Percentiles rank a stretch among this genome's conserved stretches.
These are phyloP conservation scores for Serendipita sp. DNA, from an alignment of 768 basidiomycete genomes.

Conservation along the genomic window DNA sequence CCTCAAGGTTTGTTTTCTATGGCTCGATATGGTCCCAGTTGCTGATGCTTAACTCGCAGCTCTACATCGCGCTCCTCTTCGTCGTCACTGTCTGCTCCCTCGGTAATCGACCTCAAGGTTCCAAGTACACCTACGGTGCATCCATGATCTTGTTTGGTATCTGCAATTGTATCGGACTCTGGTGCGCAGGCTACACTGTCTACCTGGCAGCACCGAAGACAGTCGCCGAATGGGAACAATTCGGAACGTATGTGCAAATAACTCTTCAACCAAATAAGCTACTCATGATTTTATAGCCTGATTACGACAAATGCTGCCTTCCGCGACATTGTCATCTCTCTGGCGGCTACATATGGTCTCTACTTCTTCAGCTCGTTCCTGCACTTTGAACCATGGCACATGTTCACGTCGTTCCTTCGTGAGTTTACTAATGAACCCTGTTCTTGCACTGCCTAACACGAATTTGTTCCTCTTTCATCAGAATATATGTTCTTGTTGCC, in stretches of 20 bases:
- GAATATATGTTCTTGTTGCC: slow-evolving; percentile 85
- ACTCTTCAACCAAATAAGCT: slow-evolving; percentile 5
- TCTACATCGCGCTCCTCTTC: slow-evolving; percentile 76
- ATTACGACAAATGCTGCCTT: slow-evolving; percentile 50
- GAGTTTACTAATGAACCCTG: neutral
- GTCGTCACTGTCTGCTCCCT: slow-evolving; percentile 73
- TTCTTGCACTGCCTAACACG: neutral
- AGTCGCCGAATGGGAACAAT: slow-evolving; percentile 54
- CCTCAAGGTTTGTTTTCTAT: slow-evolving; percentile 25
- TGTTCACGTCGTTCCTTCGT: slow-evolving; percentile 75
- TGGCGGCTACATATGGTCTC: slow-evolving; percentile 61
- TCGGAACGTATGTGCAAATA: slow-evolving; percentile 28
- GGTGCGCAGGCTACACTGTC: slow-evolving; percentile 84
- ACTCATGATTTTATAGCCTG: slow-evolving; percentile 29
- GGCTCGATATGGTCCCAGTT: neutral
- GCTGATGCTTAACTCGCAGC: slow-evolving; percentile 21
- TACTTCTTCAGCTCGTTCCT: slow-evolving; percentile 78
- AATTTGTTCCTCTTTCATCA: neutral
- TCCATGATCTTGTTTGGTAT: slow-evolving; percentile 66
- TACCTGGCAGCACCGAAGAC: slow-evolving; percentile 69
- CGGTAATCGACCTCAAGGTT: slow-evolving; percentile 79
- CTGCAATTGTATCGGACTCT: slow-evolving; percentile 61
- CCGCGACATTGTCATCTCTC: slow-evolving; percentile 69
- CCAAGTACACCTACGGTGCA: slow-evolving; percentile 66
- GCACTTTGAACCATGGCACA: slow-evolving; percentile 92